Conservation (phyloP, 768 basidiomycete genomes). For the Agaricus blazei region DNA sequence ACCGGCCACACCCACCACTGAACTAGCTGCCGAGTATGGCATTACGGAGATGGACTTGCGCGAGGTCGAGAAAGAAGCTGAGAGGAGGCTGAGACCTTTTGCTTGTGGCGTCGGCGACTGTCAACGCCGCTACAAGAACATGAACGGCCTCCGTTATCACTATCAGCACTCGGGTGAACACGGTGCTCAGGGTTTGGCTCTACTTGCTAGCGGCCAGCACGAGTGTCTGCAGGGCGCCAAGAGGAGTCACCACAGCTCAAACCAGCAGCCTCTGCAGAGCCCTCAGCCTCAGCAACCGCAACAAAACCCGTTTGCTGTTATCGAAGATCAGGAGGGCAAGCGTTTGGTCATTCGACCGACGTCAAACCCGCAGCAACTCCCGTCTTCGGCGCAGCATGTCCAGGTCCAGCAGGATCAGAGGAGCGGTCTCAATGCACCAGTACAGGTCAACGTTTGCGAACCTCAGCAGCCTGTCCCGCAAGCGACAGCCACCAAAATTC, state of each 20-base stretch:
- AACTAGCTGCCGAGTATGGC: slow-evolving; percentile 8
- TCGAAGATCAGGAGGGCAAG: slow-evolving; percentile 14
- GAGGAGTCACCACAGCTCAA: slow-evolving; percentile 10
- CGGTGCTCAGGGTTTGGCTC: slow-evolving; percentile 79
- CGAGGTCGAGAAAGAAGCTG: slow-evolving; percentile 80
- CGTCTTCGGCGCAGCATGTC: slow-evolving; percentile 19
- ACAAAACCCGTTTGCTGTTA: slow-evolving; percentile 3
- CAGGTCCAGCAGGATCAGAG: slow-evolving; percentile 11
- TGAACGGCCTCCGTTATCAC: slow-evolving; percentile 96
- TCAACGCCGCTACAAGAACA: slow-evolving; percentile 91
- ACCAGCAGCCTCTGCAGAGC: background rate
- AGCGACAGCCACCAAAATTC: background rate
- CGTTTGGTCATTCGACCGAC: slow-evolving; percentile 11
- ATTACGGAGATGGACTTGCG: slow-evolving; percentile 60
- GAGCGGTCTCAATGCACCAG: slow-evolving; percentile 11
- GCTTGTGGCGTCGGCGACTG: slow-evolving; percentile 88
- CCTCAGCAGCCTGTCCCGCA: slow-evolving; percentile 6
- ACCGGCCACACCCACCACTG: slow-evolving; percentile 5
- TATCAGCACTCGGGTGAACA: slow-evolving; percentile 97
- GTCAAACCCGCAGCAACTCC: slow-evolving; percentile 12
- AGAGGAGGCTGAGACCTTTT: slow-evolving; percentile 76
- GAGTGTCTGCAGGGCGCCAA: slow-evolving; percentile 29
- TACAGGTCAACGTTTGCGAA: slow-evolving; percentile 16
- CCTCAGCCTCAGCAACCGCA: background rate
- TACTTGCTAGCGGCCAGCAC: slow-evolving; percentile 73